Conservation (phyloP, 495 filamentous ascomycete species). For the Lasiosphaeris hirsuta region DNA sequence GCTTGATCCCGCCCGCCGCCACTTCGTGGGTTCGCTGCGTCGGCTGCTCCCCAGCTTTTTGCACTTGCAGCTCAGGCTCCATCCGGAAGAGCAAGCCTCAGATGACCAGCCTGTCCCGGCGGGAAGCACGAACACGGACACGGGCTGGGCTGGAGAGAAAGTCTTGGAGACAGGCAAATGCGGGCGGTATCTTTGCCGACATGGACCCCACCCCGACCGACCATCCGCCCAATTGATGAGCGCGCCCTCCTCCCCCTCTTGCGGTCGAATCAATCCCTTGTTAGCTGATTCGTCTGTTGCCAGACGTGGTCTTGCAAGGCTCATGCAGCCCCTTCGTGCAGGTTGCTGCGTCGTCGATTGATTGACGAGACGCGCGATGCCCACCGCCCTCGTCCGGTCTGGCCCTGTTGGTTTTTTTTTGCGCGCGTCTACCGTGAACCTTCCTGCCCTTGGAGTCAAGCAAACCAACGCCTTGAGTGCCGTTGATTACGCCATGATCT, state of each 20-base stretch:
- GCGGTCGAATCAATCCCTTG: constrained; percentile 17
- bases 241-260: constrained; percentile 15
- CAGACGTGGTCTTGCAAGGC: constrained; percentile 23
- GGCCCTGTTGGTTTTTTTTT: too few species aligned
- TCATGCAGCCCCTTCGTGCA: constrained; percentile 26
- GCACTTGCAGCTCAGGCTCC: too few species aligned
- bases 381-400: not conserved
- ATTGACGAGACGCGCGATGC: constrained; percentile 7
- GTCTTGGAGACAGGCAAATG: not conserved
- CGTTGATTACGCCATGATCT: constrained; percentile 17
- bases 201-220: constrained; percentile 20
- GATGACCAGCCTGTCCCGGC: not conserved
- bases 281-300: constrained; percentile 29
- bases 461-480: not conserved
- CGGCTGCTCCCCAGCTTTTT: too few species aligned
- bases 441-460: not conserved
- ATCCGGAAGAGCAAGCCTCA: too few species aligned
- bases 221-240: constrained; percentile 16
- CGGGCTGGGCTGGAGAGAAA: too few species aligned
- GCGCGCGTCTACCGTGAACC: not conserved
- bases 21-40: too few species aligned
- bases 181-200: constrained; percentile 29
- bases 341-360: constrained; percentile 15
- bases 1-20: too few species aligned
- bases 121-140: constrained; percentile 1